phyloP scores from a whole-genome alignment of 257 asterid genomes.

The Jacaranda copaia region DNA sequence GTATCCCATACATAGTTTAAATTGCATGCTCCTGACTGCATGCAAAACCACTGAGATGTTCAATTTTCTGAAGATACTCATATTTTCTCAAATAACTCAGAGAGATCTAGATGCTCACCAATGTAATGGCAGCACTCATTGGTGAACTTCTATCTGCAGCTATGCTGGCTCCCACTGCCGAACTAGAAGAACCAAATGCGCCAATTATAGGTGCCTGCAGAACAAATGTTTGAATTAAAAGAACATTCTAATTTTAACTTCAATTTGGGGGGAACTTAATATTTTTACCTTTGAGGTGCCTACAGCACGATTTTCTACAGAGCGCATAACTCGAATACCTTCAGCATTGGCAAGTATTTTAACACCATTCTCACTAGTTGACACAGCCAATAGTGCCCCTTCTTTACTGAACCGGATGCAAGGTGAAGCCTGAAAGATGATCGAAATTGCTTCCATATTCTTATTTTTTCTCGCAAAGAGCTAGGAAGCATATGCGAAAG shows the following conservation, averaged over 20 bases:
- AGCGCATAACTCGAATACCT: slow-evolving; percentile 47
- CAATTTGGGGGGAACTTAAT: neutral
- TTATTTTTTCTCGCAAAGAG: slow-evolving; percentile 12
- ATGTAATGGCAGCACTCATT: slow-evolving; percentile 39
- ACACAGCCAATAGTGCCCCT: slow-evolving; percentile 71
- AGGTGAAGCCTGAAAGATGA: slow-evolving; percentile 67
- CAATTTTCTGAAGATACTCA: slow-evolving; percentile 15
- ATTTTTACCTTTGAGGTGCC: slow-evolving; percentile 52
- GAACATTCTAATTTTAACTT: slow-evolving; percentile 6
- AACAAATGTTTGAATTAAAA: slow-evolving; percentile 23
- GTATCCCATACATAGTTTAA: slow-evolving; percentile 1
- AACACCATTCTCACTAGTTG: slow-evolving; percentile 67
- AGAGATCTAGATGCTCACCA: slow-evolving; percentile 43
- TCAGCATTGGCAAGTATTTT: slow-evolving; percentile 69
- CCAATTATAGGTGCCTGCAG: slow-evolving; percentile 51
- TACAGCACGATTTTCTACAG: slow-evolving; percentile 48
- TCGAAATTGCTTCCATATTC: slow-evolving; percentile 23
- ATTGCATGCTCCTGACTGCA: neutral
- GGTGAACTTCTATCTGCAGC: slow-evolving; percentile 54
- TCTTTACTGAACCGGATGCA: slow-evolving; percentile 69
- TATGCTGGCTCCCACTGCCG: slow-evolving; percentile 49
- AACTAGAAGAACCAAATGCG: slow-evolving; percentile 52
- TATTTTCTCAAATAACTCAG: slow-evolving; percentile 15
- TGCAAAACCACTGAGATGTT: neutral
- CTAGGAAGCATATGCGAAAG: slow-evolving; percentile 18